Evolutionary conservation across 1,284 basidiomycete species (phyloP).

Genomic region (Hypsizygus ulmarius): DNA sequence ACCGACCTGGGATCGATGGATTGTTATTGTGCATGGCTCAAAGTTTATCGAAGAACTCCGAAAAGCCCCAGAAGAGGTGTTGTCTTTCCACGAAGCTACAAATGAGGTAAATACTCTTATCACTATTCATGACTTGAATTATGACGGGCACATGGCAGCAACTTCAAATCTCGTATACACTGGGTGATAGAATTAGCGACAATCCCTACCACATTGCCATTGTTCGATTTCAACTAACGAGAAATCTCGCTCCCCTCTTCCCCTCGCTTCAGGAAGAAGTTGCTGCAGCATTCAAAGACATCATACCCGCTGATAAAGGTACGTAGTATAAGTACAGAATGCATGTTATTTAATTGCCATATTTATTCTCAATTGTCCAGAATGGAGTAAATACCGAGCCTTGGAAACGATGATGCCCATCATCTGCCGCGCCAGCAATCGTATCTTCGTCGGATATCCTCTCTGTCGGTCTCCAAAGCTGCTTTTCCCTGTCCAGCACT

Average conservation of each 20-base stretch:
- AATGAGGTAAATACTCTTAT: slow-evolving; percentile 19
- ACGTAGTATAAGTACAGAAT: background rate
- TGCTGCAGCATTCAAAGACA: slow-evolving; percentile 5
- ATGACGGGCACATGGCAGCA: slow-evolving; percentile 4
- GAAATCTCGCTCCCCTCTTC: slow-evolving; percentile 16
- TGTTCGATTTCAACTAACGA: slow-evolving; percentile 20
- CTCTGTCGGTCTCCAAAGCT: slow-evolving; percentile 28
- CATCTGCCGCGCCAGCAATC: slow-evolving; percentile 37
- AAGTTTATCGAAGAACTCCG: slow-evolving; percentile 34
- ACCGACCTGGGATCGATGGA: slow-evolving; percentile 29
- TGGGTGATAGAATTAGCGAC: slow-evolving; percentile 17
- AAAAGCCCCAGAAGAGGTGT: slow-evolving; percentile 32
- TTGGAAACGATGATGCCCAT: slow-evolving; percentile 35
- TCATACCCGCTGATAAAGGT: slow-evolving; percentile 1
- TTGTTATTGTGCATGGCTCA: slow-evolving; percentile 29
- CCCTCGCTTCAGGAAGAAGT: slow-evolving; percentile 11
- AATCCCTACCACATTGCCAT: slow-evolving; percentile 24
- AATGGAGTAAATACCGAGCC: slow-evolving; percentile 37
- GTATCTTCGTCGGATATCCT: slow-evolving; percentile 36
- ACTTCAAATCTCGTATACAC: slow-evolving; percentile 21
- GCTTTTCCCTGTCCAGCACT: background rate
- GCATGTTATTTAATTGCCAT: background rate
- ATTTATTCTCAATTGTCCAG: slow-evolving; percentile 23
- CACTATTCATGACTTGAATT: background rate
- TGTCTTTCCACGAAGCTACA: slow-evolving; percentile 26